Base-by-base conservation (phyloP, 306 rosid species). In the Cucumis cinereus region DNA sequence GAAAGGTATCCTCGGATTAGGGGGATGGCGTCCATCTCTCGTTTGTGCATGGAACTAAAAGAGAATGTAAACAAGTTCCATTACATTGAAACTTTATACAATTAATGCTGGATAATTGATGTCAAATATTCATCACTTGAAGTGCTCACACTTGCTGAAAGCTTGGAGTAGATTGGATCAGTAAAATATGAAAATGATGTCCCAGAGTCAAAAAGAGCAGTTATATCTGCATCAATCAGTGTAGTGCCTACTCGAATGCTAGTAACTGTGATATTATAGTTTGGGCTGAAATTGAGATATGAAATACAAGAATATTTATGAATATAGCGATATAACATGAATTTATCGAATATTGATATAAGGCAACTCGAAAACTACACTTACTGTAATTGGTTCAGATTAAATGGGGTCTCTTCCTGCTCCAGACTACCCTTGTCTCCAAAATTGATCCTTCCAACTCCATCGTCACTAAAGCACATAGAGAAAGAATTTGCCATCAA, bases 381-480 rank as follows among this genome's bases (percentile, higher is more conserved):
- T 89, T 91, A 93, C 98, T 81, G 92, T 36, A 82, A 82, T 72
- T 89, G 94, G 79, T 93, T 85, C 78, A 88, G 49, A 86, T 91
- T 93, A 86, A 93, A 87, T 30, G 97, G 92, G 79, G 97, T 93
- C 82, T 90, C 92, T 73, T 85, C 86, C 77, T 93, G 98, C 82
- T 85, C 96, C 76, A 88, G 82, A 87, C 89, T 88, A 78, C 98
- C 97, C 85, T 88, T 84, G 90, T 93, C 98, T 77, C 97, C 97
- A 75, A 93, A 93, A 81, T 88, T 91, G 81, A 91, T 91, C 82
- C 98, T 88, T 81, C 98, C 98, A 79, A 91, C 36, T 43, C 98
- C 97, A 81, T 91, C 97, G 19, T 79, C 88, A 80, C 98, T 93
- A 70, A 93, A 93, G 85, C 98, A 93, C 98, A 93, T 89, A 79